phyloP scores from a whole-genome alignment of 1,284 basidiomycete species.

The Albatrellus sp. region DNA sequence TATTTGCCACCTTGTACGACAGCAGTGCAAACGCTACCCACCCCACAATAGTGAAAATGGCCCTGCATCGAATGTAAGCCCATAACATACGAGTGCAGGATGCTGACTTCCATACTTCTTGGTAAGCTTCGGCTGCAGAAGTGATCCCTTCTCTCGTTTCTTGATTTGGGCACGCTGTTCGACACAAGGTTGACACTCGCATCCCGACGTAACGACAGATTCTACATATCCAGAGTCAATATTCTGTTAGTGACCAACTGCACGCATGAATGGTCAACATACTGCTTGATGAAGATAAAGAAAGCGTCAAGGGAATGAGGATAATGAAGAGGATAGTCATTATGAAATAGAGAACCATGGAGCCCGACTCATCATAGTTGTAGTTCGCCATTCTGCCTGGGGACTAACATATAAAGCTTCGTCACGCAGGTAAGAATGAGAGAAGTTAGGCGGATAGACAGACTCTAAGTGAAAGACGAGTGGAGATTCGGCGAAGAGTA shows the following conservation, averaged over 20 bases:
- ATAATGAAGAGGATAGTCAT: slow-evolving; percentile 76
- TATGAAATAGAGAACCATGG: slow-evolving; percentile 82
- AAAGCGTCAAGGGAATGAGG: slow-evolving; percentile 65
- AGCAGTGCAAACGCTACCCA: slow-evolving; percentile 71
- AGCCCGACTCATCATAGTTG: slow-evolving; percentile 81
- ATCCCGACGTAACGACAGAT: slow-evolving; percentile 27
- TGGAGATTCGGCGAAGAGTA: background rate
- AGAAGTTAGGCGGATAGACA: no score
- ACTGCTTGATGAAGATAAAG: slow-evolving; percentile 31
- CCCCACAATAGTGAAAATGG: slow-evolving; percentile 51
- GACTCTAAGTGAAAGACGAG: no score
- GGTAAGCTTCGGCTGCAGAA: slow-evolving; percentile 18
- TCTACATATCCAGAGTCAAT: slow-evolving; percentile 9
- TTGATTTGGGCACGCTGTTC: slow-evolving; percentile 39
- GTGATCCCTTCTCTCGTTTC: slow-evolving; percentile 30
- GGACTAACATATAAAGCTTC: no score
- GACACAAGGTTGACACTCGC: slow-evolving; percentile 55
- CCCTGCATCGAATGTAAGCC: slow-evolving; percentile 20
- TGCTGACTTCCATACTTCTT: slow-evolving; percentile 16
- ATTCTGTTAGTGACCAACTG: background rate
- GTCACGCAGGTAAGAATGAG: no score
- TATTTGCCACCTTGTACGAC: slow-evolving; percentile 51
- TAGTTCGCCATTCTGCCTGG: slow-evolving; percentile 52
- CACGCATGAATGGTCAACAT: slow-evolving; percentile 11
- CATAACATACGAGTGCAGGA: background rate